Percentiles rank a stretch among this genome's conserved stretches.
These are phyloP conservation scores for Phytophthora lateralis DNA, from an alignment of 352 stramenopile species.

Conservation along the genomic window DNA sequence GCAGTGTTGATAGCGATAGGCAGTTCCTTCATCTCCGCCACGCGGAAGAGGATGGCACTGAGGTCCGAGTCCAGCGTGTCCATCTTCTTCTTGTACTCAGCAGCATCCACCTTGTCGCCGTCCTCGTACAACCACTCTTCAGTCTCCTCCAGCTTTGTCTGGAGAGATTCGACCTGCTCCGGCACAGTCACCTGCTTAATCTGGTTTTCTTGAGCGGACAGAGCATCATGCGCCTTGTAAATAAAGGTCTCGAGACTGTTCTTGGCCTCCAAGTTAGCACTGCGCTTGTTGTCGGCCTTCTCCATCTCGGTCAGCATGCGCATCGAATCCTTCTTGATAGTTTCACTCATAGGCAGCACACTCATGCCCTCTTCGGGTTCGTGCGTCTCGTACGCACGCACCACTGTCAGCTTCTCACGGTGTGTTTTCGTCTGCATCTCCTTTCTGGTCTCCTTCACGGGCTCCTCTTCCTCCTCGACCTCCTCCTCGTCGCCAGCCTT, in stretches of 20 bases:
- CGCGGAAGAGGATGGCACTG: conserved; percentile 90
- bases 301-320: conserved; percentile 72
- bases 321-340: conserved; percentile 70
- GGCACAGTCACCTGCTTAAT: conserved; percentile 81
- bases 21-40: conserved; percentile 84
- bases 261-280: conserved; percentile 82
- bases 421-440: conserved; percentile 92
- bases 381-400: conserved; percentile 40
- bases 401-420: conserved; percentile 75
- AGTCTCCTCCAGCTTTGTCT: conserved; percentile 72
- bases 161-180: conserved; percentile 86
- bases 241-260: conserved; percentile 95
- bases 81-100: conserved; percentile 89
- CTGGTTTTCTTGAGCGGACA: conserved; percentile 76
- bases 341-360: conserved; percentile 68
- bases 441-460: conserved; percentile 50
- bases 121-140: conserved; percentile 96
- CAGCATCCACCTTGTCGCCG: conserved; percentile 85
- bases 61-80: conserved; percentile 78
- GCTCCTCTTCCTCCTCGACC: conserved; percentile 41
- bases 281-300: conserved; percentile 69
- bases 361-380: conserved; percentile 44
- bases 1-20: conserved; percentile 82
- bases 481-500: conserved; percentile 50
- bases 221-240: conserved; percentile 91